phyloP scores from a whole-genome alignment of 192 early-diverging fungal species.

The Jimgerdemannia lactiflua region DNA sequence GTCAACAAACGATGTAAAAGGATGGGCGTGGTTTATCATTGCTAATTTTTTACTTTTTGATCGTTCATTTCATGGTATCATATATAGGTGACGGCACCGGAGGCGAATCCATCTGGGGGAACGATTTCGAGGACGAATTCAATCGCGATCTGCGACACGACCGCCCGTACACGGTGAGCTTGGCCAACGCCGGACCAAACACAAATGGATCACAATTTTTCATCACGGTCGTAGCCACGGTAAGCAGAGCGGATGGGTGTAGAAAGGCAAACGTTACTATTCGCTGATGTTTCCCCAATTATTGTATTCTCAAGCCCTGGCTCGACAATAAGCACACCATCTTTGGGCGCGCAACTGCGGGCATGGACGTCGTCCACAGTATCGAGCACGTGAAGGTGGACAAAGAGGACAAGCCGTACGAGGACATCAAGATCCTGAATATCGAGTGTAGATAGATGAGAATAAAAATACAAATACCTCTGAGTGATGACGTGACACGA shows the following conservation, averaged over 20 bases:
- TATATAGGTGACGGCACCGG: slow-evolving; percentile 85
- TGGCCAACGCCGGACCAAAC: slow-evolving; percentile 91
- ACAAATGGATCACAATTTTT: slow-evolving; percentile 97
- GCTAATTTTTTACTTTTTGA: slow-evolving; percentile 3
- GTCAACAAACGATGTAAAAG: too few species aligned
- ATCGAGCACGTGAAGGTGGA: slow-evolving; percentile 84
- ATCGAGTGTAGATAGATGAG: slow-evolving; percentile 64
- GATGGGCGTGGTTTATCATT: too few species aligned
- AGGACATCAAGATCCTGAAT: slow-evolving; percentile 76
- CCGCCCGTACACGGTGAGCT: slow-evolving; percentile 86
- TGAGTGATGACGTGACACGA: too few species aligned
- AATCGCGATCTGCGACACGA: slow-evolving; percentile 77
- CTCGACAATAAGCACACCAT: slow-evolving; percentile 96
- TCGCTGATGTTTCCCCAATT: slow-evolving; percentile 4
- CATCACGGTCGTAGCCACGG: slow-evolving; percentile 87
- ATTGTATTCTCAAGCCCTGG: slow-evolving; percentile 69
- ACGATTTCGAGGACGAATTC: slow-evolving; percentile 95
- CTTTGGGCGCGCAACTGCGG: slow-evolving; percentile 87
- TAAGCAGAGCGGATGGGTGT: slow-evolving; percentile 28
- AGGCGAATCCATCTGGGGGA: slow-evolving; percentile 89
- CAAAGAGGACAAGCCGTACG: slow-evolving; percentile 87
- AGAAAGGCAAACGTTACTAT: not conserved
- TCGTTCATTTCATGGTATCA: not conserved
- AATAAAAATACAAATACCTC: not conserved
- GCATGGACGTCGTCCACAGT: slow-evolving; percentile 88